These are phyloP conservation scores for Cyberlindnera saturnus DNA, from an alignment of 805 yeast genomes.

Conservation along the genomic window DNA sequence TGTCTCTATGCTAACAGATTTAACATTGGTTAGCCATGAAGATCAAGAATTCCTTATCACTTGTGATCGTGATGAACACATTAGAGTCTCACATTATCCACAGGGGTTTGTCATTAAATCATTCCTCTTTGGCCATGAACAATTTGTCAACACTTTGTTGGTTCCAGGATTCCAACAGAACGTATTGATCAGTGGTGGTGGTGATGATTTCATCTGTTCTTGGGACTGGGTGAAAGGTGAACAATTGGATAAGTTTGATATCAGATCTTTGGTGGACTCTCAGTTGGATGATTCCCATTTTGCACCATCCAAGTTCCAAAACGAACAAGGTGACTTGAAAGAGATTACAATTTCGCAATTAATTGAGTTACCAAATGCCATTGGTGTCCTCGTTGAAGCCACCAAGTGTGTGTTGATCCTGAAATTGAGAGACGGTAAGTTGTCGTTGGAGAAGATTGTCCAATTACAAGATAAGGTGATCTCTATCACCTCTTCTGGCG, in stretches of 20 bases:
- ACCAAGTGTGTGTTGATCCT: slow-evolving; percentile 36
- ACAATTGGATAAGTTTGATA: slow-evolving; percentile 42
- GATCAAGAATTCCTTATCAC: slow-evolving; percentile 56
- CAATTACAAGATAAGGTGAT: slow-evolving; percentile 27
- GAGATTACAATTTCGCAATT: slow-evolving; percentile 37
- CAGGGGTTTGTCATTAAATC: slow-evolving; percentile 69
- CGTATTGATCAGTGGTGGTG: slow-evolving; percentile 79
- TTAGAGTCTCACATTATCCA: slow-evolving; percentile 77
- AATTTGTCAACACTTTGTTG: slow-evolving; percentile 67
- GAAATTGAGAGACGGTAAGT: slow-evolving; percentile 19
- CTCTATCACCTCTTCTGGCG: slow-evolving; percentile 27
- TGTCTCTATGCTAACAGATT: slow-evolving; percentile 91
- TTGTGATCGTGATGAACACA: slow-evolving; percentile 95
- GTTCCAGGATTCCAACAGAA: slow-evolving; percentile 46
- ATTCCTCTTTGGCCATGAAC: slow-evolving; percentile 82
- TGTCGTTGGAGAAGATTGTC: slow-evolving; percentile 22
- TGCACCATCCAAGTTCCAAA: slow-evolving; percentile 60
- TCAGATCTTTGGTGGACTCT: slow-evolving; percentile 35
- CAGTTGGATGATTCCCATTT: slow-evolving; percentile 51
- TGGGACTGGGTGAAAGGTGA: slow-evolving; percentile 71
- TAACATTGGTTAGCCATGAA: slow-evolving; percentile 38
- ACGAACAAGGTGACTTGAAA: slow-evolving; percentile 37
- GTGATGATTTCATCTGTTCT: slow-evolving; percentile 64
- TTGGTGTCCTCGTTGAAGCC: slow-evolving; percentile 47
- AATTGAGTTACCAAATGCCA: slow-evolving; percentile 27